Percentiles rank a stretch among this genome's conserved stretches.
Evolutionary conservation across 768 basidiomycete species (phyloP).

Genomic region (Rhodotorula taiwanensis): DNA sequence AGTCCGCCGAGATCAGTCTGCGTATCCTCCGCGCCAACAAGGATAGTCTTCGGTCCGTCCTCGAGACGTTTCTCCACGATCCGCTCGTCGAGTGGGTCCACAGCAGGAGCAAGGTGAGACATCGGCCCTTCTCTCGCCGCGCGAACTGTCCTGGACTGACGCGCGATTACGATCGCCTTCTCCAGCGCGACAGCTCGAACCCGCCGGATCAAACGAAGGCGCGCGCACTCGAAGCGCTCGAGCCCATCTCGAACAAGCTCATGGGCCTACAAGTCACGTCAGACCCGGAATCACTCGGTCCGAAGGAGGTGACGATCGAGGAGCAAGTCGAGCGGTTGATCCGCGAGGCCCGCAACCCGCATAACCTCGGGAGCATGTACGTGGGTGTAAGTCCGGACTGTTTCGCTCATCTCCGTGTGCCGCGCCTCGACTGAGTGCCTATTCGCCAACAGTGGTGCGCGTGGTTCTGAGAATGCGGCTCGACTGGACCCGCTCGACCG

Average conservation of each 20-base stretch:
- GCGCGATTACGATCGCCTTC: neutral
- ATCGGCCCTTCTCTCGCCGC: constrained; percentile 15
- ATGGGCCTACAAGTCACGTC: constrained; percentile 44
- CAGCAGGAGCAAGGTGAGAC: constrained; percentile 61
- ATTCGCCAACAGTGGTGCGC: constrained; percentile 11
- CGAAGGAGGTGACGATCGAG: constrained; percentile 62
- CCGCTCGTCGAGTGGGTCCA: constrained; percentile 88
- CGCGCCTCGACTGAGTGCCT: too few relatives aligned
- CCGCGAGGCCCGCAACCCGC: constrained; percentile 69
- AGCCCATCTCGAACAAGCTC: constrained; percentile 76
- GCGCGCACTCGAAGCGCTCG: constrained; percentile 55
- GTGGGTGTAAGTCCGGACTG: constrained; percentile 60
- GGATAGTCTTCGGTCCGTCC: constrained; percentile 86
- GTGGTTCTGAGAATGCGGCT: constrained; percentile 27
- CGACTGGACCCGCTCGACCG: too few relatives aligned
- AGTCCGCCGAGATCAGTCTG: constrained; percentile 83
- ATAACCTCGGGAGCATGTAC: constrained; percentile 81
- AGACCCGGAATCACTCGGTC: constrained; percentile 44
- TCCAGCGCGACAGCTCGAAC: neutral
- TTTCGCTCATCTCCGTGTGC: neutral
- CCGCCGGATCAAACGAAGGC: constrained; percentile 13
- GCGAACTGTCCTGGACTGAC: neutral
- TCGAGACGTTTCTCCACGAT: constrained; percentile 95
- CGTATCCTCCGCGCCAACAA: constrained; percentile 79
- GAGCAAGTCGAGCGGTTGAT: constrained; percentile 88